A percentile compares a stretch with the other conserved stretches of the same genome.
phyloP scores from a whole-genome alignment of 2,329 filamentous ascomycete species.

The Biscogniauxia mediterranea region DNA sequence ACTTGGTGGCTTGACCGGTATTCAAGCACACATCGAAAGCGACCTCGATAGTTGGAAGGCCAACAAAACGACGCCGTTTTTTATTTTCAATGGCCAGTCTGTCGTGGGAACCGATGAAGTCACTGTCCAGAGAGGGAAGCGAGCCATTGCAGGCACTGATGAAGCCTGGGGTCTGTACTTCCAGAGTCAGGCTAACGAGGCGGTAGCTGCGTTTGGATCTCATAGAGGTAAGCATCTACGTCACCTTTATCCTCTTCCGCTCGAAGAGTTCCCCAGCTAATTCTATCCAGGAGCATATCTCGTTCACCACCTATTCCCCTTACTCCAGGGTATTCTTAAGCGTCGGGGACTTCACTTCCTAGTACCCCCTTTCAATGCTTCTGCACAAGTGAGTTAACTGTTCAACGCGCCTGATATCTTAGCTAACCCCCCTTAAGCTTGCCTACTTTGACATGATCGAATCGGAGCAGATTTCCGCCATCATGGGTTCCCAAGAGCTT shows the following conservation, averaged over 20 bases:
- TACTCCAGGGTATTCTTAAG: constrained; percentile 72
- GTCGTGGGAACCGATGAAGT: constrained; percentile 73
- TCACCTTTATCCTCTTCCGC: neutral
- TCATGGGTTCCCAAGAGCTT: constrained; percentile 82
- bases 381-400: constrained; percentile 66
- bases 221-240: constrained; percentile 60
- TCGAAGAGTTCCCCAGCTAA: constrained; percentile 11
- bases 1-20: constrained; percentile 81
- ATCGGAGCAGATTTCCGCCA: constrained; percentile 66
- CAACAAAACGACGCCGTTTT: constrained; percentile 72
- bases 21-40: constrained; percentile 71
- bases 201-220: constrained; percentile 79
- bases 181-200: constrained; percentile 72
- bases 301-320: constrained; percentile 70
- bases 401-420: constrained; percentile 4
- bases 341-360: constrained; percentile 70
- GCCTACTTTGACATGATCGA: constrained; percentile 72
- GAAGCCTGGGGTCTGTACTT: constrained; percentile 88
- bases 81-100: constrained; percentile 88
- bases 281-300: constrained; percentile 61
- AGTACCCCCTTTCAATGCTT: constrained; percentile 83
- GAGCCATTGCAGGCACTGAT: constrained; percentile 68
- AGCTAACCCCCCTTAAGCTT: constrained; percentile 51
- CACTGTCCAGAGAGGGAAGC: constrained; percentile 60
- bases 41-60: constrained; percentile 73